These are phyloP conservation scores for Saccharum officinarum DNA, from an alignment of 176 grass and related monocot genomes.

Conservation along the genomic window DNA sequence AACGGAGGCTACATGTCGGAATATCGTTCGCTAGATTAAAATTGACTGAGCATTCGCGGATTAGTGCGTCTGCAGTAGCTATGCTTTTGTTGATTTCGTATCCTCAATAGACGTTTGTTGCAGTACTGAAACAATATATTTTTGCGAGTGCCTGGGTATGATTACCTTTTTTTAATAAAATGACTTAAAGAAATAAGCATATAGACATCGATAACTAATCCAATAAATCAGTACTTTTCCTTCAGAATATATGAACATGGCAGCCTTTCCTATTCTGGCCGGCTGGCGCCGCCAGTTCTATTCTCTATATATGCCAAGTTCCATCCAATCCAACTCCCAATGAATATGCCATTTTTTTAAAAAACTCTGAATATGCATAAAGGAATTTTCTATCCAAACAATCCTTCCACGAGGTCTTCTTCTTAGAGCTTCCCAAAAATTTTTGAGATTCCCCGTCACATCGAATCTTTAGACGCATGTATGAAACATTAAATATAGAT, in stretches of 20 bases:
- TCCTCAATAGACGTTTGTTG: background rate
- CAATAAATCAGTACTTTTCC: background rate
- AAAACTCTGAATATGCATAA: constrained; percentile 8
- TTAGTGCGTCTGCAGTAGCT: too few relatives aligned
- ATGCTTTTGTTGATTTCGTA: background rate
- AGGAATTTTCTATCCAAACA: background rate
- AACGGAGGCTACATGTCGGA: too few relatives aligned
- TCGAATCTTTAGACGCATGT: too few relatives aligned
- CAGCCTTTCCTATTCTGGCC: background rate
- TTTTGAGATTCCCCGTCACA: too few relatives aligned
- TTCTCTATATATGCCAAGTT: background rate
- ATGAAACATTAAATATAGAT: too few relatives aligned
- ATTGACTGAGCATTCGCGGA: too few relatives aligned
- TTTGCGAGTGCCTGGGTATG: background rate
- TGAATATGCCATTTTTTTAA: constrained; percentile 4
- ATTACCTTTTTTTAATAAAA: background rate
- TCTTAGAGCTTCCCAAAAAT: background rate
- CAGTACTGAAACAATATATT: background rate
- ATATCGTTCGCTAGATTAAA: too few relatives aligned
- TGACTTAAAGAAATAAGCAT: background rate
- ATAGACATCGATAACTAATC: background rate
- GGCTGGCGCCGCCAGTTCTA: background rate
- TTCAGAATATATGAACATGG: background rate
- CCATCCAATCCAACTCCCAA: background rate
- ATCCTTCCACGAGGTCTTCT: background rate